Evolutionary conservation across 345 rosid genomes (phyloP).

Genomic region (Eucalyptus regnans): DNA sequence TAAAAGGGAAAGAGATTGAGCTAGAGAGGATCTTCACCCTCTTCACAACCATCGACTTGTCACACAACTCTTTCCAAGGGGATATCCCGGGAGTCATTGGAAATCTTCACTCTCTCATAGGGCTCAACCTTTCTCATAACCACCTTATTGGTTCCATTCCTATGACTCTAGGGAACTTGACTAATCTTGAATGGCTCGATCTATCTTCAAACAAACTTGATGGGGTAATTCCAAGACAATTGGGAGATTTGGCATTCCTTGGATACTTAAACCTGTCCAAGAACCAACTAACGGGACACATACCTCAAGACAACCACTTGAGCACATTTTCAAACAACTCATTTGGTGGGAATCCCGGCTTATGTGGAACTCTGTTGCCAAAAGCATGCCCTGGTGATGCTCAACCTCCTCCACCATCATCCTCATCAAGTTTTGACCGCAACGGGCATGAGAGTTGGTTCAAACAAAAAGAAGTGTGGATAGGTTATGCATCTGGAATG

Average conservation of each 20-base stretch:
- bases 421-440: not conserved
- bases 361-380: not conserved
- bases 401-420: not conserved
- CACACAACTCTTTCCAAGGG: not conserved
- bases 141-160: not conserved
- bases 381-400: not conserved
- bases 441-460: not conserved
- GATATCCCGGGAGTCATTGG: not conserved
- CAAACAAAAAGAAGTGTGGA: not conserved
- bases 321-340: not conserved
- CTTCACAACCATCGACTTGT: not conserved
- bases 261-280: not conserved
- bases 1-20: not conserved
- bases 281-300: not conserved
- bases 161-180: not conserved
- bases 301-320: not conserved
- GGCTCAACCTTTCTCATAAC: not conserved
- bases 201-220: not conserved
- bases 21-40: not conserved
- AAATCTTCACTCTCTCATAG: not conserved
- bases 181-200: not conserved
- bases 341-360: not conserved
- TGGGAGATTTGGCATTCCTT: not conserved
- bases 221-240: not conserved
- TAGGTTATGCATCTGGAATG: not conserved